A percentile compares a stretch with the other conserved stretches of the same genome.
These are phyloP conservation scores for Begonia masoniana DNA, from an alignment of 306 rosid species.

Conservation along the genomic window DNA sequence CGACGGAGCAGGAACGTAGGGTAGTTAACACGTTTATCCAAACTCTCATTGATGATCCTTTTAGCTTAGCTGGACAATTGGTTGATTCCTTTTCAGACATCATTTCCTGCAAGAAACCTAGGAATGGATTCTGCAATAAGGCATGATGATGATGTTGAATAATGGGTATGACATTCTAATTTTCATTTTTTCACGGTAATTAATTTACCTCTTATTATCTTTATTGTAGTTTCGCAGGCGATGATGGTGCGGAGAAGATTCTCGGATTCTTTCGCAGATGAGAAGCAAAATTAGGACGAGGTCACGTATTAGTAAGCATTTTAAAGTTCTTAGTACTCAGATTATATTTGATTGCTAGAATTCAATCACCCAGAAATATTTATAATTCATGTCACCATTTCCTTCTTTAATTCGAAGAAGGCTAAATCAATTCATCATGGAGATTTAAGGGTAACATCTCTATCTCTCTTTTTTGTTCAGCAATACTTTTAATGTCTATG, in stretches of 20 bases:
- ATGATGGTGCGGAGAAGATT: slow-evolving; percentile 11
- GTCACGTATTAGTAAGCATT: slow-evolving; percentile 18
- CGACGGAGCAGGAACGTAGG: slow-evolving; percentile 94
- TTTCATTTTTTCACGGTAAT: slow-evolving; percentile 5
- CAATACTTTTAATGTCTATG: no score
- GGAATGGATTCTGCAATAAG: slow-evolving; percentile 56
- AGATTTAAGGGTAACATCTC: not conserved
- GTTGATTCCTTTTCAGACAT: slow-evolving; percentile 91
- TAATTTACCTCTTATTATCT: slow-evolving; percentile 42
- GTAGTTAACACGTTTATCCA: slow-evolving; percentile 98
- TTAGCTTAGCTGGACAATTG: slow-evolving; percentile 97
- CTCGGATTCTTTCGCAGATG: slow-evolving; percentile 13
- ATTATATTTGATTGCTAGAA: slow-evolving; percentile 34
- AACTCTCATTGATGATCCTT: slow-evolving; percentile 87
- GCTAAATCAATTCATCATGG: not conserved
- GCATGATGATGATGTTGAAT: slow-evolving; percentile 34
- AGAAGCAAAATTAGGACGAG: not conserved
- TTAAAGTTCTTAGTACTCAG: slow-evolving; percentile 26
- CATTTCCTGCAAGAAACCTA: slow-evolving; percentile 73
- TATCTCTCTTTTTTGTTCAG: not conserved
- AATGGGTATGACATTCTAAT: slow-evolving; percentile 19
- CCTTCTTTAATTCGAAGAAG: slow-evolving; percentile 40
- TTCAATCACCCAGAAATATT: slow-evolving; percentile 38
- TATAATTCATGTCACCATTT: slow-evolving; percentile 22
- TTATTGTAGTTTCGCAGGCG: slow-evolving; percentile 65